Conservation (phyloP, 164 flowering plant genomes). For the Stephania japonica region DNA sequence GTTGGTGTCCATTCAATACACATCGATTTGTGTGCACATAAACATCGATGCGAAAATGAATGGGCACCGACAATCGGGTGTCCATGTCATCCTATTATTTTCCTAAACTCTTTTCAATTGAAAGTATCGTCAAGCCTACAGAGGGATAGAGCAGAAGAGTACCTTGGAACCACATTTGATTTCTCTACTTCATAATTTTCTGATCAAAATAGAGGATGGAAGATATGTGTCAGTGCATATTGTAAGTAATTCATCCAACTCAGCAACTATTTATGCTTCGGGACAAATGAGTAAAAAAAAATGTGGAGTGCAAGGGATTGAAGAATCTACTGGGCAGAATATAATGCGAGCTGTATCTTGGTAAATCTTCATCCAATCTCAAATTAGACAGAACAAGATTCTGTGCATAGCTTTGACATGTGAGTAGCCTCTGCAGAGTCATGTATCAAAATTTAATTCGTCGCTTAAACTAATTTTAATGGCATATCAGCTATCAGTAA, state of each 20-base stretch:
- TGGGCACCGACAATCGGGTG: no score
- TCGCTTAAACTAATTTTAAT: no score
- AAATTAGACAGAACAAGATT: slow-evolving; percentile 35
- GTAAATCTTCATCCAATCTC: slow-evolving; percentile 27
- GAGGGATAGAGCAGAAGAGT: background rate
- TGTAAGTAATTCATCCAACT: background rate
- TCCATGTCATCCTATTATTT: no score
- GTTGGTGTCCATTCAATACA: no score
- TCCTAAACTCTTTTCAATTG: background rate
- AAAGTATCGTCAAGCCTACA: background rate
- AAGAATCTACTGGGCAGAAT: slow-evolving; percentile 30
- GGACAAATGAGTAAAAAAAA: background rate
- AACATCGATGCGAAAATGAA: no score
- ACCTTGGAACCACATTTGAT: slow-evolving; percentile 21
- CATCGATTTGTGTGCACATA: no score
- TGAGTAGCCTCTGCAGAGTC: slow-evolving; percentile 35
- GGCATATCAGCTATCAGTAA: background rate
- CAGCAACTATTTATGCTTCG: background rate
- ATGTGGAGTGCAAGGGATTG: background rate
- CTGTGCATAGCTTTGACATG: slow-evolving; percentile 36
- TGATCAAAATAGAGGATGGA: slow-evolving; percentile 8
- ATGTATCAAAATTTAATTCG: background rate
- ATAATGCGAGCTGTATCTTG: slow-evolving; percentile 33
- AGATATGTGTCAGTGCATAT: background rate
- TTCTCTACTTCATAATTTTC: slow-evolving; percentile 17